Base-by-base conservation (phyloP, 768 basidiomycete genomes). In the Naganishia kalamii region DNA sequence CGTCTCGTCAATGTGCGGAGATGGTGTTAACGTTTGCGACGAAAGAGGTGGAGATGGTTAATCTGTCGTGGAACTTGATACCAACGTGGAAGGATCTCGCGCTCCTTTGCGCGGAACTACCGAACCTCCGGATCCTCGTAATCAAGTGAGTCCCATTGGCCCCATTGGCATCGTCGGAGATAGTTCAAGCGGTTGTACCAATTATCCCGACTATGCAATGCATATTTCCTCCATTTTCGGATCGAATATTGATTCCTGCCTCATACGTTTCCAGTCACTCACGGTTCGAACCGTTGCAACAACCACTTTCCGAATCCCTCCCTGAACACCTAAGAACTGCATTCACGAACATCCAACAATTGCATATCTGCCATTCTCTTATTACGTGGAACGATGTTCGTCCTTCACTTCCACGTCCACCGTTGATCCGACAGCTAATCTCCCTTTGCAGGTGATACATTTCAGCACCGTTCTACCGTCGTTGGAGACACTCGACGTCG, bases 111-210 rank as follows among this genome's bases (percentile, higher is more conserved):
- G 71, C 72, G 12, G 86, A 87, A 70, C 79, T 97, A 3, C 84
- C 83, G 11, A 72, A 71, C 4, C 82, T 97, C 12, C 81, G 85
- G 65, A 81, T 83, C 44, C 81, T 98, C 40, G 81, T 85, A 30
- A 78, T 97, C 70, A 94, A 92, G 93, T 96, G 69, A 76, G 88
- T 79, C 5, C 3, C 41, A n/a, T n/a, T n/a, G n/a, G n/a, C n/a
- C n/a, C n/a, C n/a, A n/a, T n/a, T n/a, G n/a, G n/a, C n/a, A n/a
- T n/a, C n/a, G n/a, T n/a, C n/a, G n/a, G n/a, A n/a, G n/a, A n/a
- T n/a, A n/a, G n/a, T n/a, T n/a, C n/a, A n/a, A n/a, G n/a, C n/a
- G n/a, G n/a, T n/a, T n/a, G n/a, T n/a, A n/a, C n/a, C n/a, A n/a
- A n/a, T n/a, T 63, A 32, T 44, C 19, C 5, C 8, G 21, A 8